phyloP scores from a whole-genome alignment of 2,329 filamentous ascomycete species.

The Scytalidium sp. region DNA sequence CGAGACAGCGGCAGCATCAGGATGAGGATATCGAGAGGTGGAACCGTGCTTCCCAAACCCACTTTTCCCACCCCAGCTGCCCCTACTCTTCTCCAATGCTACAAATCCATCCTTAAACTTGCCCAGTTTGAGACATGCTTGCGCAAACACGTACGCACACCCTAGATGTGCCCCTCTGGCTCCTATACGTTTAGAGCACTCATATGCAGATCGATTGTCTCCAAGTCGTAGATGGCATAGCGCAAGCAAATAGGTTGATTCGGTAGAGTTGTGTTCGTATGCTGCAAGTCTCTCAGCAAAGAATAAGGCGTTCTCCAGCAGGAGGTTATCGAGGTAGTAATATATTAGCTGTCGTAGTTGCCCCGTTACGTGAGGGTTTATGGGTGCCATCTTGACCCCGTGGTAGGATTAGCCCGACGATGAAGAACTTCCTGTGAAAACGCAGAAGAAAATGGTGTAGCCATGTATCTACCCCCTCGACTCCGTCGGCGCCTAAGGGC shows the following conservation, averaged over 20 bases:
- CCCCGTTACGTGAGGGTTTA: constrained; percentile 23
- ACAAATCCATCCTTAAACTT: constrained; percentile 77
- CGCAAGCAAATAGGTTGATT: constrained; percentile 79
- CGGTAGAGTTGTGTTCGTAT: constrained; percentile 76
- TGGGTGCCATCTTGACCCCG: constrained; percentile 23
- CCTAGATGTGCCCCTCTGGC: constrained; percentile 74
- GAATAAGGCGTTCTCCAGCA: constrained; percentile 88
- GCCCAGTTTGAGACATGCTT: constrained; percentile 78
- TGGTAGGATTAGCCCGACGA: constrained; percentile 9
- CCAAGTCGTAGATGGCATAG: constrained; percentile 82
- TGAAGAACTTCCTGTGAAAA: constrained; percentile 10
- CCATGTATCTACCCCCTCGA: constrained; percentile 19
- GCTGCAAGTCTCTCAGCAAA: constrained; percentile 83
- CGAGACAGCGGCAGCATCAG: constrained; percentile 80
- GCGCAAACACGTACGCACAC: constrained; percentile 88
- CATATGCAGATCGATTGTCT: constrained; percentile 81
- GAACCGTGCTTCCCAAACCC: constrained; percentile 82
- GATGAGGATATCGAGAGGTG: constrained; percentile 67
- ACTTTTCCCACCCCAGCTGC: constrained; percentile 72
- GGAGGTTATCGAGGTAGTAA: constrained; percentile 83
- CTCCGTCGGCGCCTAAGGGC: constrained; percentile 5
- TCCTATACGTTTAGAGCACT: constrained; percentile 70
- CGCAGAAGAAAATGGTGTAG: constrained; percentile 21
- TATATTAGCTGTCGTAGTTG: constrained; percentile 56
- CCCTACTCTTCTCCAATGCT: constrained; percentile 77